Evolutionary conservation across 2,329 filamentous ascomycete genomes (phyloP).

Genomic region (Neonectria punicea): DNA sequence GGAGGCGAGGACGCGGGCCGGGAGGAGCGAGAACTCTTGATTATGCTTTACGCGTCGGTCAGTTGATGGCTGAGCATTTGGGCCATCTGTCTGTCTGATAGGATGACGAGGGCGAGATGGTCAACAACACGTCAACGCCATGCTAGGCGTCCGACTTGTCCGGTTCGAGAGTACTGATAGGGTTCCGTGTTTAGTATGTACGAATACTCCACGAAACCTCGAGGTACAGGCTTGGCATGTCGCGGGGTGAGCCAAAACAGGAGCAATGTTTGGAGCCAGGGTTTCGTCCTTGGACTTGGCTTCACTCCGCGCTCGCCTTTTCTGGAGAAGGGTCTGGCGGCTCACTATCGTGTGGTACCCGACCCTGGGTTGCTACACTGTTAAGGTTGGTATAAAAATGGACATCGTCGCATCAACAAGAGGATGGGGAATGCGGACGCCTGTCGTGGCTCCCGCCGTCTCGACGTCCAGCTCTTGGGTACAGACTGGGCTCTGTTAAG

Average conservation of each 20-base stretch:
- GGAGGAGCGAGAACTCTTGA: not conserved
- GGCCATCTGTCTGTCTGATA: conserved; percentile 1
- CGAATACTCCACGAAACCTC: conserved; percentile 19
- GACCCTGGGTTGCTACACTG: conserved; percentile 8
- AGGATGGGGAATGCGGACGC: conserved; percentile 23
- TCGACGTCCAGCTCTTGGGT: conserved; percentile 18
- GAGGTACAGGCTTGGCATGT: conserved; percentile 10
- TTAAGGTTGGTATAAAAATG: conserved; percentile 20
- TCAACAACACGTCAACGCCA: conserved; percentile 15
- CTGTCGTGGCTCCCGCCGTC: conserved; percentile 19
- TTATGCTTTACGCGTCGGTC: not conserved
- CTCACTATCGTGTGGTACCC: conserved; percentile 14
- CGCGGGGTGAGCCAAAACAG: conserved; percentile 16
- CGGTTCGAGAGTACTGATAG: conserved; percentile 11
- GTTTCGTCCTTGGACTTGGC: conserved; percentile 17
- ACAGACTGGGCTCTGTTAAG: conserved; percentile 23
- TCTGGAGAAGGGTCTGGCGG: conserved; percentile 14
- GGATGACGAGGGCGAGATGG: not conserved
- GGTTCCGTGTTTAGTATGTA: conserved; percentile 3
- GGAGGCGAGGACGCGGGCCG: not conserved
- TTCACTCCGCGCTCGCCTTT: conserved; percentile 9
- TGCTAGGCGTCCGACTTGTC: conserved; percentile 10
- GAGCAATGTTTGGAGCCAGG: conserved; percentile 22
- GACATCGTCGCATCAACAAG: conserved; percentile 15
- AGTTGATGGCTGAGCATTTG: conserved; percentile 4